These are phyloP conservation scores for Metahyphopichia silvanorum DNA, from an alignment of 805 yeast genomes.

Conservation along the genomic window DNA sequence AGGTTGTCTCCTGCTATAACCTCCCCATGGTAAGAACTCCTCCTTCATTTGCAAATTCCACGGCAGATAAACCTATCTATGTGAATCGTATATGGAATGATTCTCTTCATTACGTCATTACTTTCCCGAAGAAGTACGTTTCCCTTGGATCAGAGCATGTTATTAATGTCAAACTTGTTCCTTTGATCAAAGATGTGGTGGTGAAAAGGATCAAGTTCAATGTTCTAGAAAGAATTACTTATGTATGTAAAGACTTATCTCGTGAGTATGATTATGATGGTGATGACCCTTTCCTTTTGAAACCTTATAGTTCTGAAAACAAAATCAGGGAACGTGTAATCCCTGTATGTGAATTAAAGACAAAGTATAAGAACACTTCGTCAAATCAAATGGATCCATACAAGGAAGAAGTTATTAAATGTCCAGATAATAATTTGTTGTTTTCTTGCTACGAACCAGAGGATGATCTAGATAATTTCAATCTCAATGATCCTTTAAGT, in stretches of 20 bases:
- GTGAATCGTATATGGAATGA: slow-evolving; percentile 76
- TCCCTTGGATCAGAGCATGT: slow-evolving; percentile 58
- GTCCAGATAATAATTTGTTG: slow-evolving; percentile 59
- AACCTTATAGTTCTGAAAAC: slow-evolving; percentile 9
- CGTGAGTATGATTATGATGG: slow-evolving; percentile 38
- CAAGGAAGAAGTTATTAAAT: slow-evolving; percentile 58
- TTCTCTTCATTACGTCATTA: slow-evolving; percentile 63
- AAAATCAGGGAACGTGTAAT: slow-evolving; percentile 49
- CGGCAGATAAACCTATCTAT: slow-evolving; percentile 69
- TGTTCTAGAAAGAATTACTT: slow-evolving; percentile 63
- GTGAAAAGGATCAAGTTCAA: slow-evolving; percentile 65
- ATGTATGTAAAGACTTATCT: slow-evolving; percentile 52
- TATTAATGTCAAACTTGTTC: slow-evolving; percentile 63
- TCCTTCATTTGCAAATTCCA: slow-evolving; percentile 54
- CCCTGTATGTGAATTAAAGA: slow-evolving; percentile 61
- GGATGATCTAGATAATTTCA: slow-evolving; percentile 3
- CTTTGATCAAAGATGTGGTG: slow-evolving; percentile 58
- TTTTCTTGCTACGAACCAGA: slow-evolving; percentile 50
- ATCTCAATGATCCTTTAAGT: slow-evolving; percentile 5
- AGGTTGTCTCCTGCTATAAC: slow-evolving; percentile 24
- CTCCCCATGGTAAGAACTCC: slow-evolving; percentile 54
- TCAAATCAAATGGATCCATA: slow-evolving; percentile 37
- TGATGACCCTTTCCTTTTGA: slow-evolving; percentile 24
- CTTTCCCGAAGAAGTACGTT: slow-evolving; percentile 68
- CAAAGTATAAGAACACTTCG: slow-evolving; percentile 40